These are phyloP conservation scores for Apiotrichum akiyoshidainum DNA, from an alignment of 1,284 basidiomycete genomes.

Conservation along the genomic window DNA sequence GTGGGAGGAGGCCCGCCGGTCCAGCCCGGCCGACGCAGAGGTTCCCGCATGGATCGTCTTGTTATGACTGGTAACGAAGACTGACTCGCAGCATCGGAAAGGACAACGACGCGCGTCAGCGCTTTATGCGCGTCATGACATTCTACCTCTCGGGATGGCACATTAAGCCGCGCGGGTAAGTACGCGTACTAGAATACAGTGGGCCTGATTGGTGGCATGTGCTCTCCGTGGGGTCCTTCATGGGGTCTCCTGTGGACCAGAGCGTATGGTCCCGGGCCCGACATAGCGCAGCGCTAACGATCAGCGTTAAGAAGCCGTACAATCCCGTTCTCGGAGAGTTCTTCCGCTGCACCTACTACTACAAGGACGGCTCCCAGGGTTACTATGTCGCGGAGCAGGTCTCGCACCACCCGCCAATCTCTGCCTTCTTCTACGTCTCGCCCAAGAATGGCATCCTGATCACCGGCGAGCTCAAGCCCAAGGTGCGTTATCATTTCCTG, in stretches of 20 bases:
- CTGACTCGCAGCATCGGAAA: slow-evolving; percentile 32
- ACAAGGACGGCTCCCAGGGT: slow-evolving; percentile 82
- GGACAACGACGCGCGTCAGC: slow-evolving; percentile 71
- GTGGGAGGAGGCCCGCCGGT: too few species aligned
- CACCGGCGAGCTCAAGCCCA: slow-evolving; percentile 90
- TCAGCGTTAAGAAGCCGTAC: slow-evolving; percentile 94
- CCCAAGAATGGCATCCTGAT: slow-evolving; percentile 78
- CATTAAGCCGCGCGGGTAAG: slow-evolving; percentile 88
- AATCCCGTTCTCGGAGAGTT: slow-evolving; percentile 97
- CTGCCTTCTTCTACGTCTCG: slow-evolving; percentile 94
- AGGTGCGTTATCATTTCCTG: slow-evolving; percentile 45
- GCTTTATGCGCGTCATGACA: slow-evolving; percentile 85
- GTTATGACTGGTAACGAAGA: not conserved
- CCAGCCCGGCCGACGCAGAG: too few species aligned
- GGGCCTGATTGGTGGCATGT: too few species aligned
- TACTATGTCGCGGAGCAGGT: slow-evolving; percentile 98
- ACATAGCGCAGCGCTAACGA: not conserved
- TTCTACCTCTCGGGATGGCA: slow-evolving; percentile 99
- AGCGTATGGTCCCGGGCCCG: not conserved
- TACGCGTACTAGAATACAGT: not conserved
- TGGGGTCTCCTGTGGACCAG: not conserved
- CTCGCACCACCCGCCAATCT: slow-evolving; percentile 65
- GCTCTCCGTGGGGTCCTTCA: too few species aligned
- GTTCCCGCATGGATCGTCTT: not conserved
- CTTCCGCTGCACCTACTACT: slow-evolving; percentile 94